Evolutionary conservation across 768 basidiomycete genomes (phyloP), one percentile per base, ranked within the genome.

Genomic region (Macrolepiota fuliginosa): DNA sequence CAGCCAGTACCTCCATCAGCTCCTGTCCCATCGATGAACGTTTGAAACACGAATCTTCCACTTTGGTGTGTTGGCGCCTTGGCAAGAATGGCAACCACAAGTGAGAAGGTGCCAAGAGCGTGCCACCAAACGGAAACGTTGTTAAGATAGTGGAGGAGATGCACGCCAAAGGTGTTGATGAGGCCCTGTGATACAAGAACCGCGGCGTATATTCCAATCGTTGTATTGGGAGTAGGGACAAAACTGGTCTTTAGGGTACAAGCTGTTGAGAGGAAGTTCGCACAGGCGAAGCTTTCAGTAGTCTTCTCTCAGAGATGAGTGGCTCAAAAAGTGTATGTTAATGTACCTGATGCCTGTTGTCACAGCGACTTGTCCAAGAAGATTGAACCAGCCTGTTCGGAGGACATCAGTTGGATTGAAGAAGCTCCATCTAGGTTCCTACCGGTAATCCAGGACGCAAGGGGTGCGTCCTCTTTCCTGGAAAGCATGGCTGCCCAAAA

Each of bases 401-500:
- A 37, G 4, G 13, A 22, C 12, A 57, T 55, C 29, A 51, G 27
- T 56, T 39, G 22, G 45, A 12, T n/a, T 11, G 4, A 11, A 2
- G 12, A 47, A 54, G 32, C 24, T 27, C 5, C n/a, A 58, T 17
- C 50, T 15, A 37, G 10, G 36, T 4, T 22, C 22, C 42, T 60
- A 73, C 84, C 90, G 1, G 87, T 88, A 12, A 88, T 78, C 89
- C 89, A 92, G 0, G 89, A 88, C 1, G 88, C 86, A 32, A 90
- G 77, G 0, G 88, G 76, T 3, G 88, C 88, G 39, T 81, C 72
- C 64, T 81, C 65, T 1, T 82, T 83, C 56, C 76, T 75, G 1
- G 87, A 84, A 0, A 91, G 72, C 83, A 90, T 88, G 1, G 89
- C 89, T n/a, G 89, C 85, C 90, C 90, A 91, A 71, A 86, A 90